These are phyloP conservation scores for Colletotrichum sp. DNA, from an alignment of 2,329 filamentous ascomycete genomes.

Conservation along the genomic window DNA sequence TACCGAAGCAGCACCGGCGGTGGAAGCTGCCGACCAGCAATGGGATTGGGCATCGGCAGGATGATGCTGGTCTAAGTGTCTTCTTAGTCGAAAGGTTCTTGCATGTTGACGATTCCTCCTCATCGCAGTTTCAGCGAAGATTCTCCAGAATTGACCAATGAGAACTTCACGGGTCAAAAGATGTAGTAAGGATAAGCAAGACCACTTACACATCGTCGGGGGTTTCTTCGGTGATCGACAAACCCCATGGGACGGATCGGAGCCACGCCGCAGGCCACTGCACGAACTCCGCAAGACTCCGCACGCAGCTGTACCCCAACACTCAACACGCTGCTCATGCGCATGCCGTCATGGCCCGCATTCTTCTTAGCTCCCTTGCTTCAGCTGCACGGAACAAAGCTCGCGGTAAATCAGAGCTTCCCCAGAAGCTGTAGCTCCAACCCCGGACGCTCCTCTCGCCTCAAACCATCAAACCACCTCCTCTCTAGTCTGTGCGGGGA, in stretches of 20 bases:
- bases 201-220: background rate
- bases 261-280: background rate
- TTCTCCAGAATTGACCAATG: background rate
- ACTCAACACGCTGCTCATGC: background rate
- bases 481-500: conserved; percentile 5
- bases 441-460: background rate
- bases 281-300: conserved; percentile 16
- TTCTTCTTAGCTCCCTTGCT: background rate
- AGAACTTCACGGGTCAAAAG: background rate
- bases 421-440: background rate
- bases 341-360: background rate
- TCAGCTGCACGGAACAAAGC: background rate
- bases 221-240: background rate
- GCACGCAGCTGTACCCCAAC: background rate
- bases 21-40: background rate
- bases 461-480: background rate
- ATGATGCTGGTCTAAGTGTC: background rate
- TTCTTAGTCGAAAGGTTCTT: background rate
- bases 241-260: background rate
- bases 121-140: background rate
- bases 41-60: background rate
- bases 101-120: background rate
- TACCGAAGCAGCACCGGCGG: background rate
- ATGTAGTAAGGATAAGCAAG: background rate
- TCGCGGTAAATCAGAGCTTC: background rate